Evolutionary conservation across 495 filamentous ascomycete genomes (phyloP), one percentile per base, ranked within the genome.

Genomic region (Aspergillus asperescens): DNA sequence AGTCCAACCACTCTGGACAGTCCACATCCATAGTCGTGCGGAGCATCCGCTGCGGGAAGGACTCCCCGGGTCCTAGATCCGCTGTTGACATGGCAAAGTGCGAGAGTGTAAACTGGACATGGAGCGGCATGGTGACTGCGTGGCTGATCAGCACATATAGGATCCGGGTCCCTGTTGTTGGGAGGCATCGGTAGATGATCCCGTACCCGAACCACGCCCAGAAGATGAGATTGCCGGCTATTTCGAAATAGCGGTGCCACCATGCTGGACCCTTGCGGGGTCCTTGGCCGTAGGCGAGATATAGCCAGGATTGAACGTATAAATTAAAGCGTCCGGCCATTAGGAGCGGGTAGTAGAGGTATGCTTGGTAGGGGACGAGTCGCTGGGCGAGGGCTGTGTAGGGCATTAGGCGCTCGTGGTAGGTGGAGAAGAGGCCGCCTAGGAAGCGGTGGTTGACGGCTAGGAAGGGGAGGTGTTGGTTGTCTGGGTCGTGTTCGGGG

Each of bases 11-110:
- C 23, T 82, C 72, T 1, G 92, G 89, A 63, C 92, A 98, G 63
- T 96, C 91, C 15, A 98, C 86, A 55, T 98, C 92, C 92, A 96
- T 96, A 5, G 93, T 96, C 7, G 93, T 96, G 49, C 92, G 81
- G 43, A 98, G 78, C 93, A 96, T 96, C 67, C 86, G 88, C 71
- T 98, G 93, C 2, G 93, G 84, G 67, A 97, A 97, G 12, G 86
- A 92, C 69, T 98, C 93, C 50, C 83, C 73, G 2, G 84, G 77
- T 0, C 92, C 92, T 18, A 96, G 74, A 60, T 97, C 91, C 6
- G 89, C 81, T 1, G 92, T 97, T 55, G 85, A 89, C 93, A 97
- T 98, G 50, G 89, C 89, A 66, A 95, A 98, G 69, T 98, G 93
- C 9, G 87, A 91, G 19, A 97, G 82, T 6, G 93, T 96, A 65